A percentile compares a stretch with the other conserved stretches of the same genome.
Evolutionary conservation across 2,329 filamentous ascomycete species (phyloP).

Genomic region (Corinectria fuckeliana): DNA sequence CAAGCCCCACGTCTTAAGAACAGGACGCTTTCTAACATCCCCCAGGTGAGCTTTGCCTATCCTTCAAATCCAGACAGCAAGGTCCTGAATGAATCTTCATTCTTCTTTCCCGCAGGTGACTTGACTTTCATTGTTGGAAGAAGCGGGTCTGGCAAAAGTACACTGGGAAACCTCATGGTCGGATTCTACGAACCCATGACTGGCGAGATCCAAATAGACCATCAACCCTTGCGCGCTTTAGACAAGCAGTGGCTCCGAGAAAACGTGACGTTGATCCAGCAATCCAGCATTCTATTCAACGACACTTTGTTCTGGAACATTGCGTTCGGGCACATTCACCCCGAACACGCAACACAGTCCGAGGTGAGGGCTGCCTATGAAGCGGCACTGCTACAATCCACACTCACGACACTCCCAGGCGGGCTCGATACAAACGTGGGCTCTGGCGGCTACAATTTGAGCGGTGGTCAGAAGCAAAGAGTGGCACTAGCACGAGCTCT

Average conservation of each 20-base stretch:
- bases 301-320: conserved; percentile 82
- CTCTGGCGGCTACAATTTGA: conserved; percentile 71
- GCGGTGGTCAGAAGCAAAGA: conserved; percentile 85
- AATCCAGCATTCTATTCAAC: conserved; percentile 80
- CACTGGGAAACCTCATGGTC: conserved; percentile 79
- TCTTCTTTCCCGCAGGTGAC: conserved; percentile 75
- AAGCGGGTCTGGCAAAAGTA: conserved; percentile 94
- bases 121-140: conserved; percentile 83
- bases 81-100: conserved; percentile 66
- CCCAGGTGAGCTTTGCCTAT: conserved; percentile 81
- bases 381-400: conserved; percentile 72
- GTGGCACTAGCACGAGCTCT: conserved; percentile 80
- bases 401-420: conserved; percentile 69
- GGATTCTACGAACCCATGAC: conserved; percentile 73
- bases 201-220: conserved; percentile 75
- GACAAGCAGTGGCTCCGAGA: conserved; percentile 75
- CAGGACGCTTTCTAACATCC: conserved; percentile 19
- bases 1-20: background rate
- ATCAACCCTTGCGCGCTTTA: conserved; percentile 64
- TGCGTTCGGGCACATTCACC: conserved; percentile 67
- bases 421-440: conserved; percentile 78
- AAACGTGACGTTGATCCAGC: conserved; percentile 83
- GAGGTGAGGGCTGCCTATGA: conserved; percentile 69
- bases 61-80: conserved; percentile 68
- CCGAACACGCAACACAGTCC: conserved; percentile 54